These are phyloP conservation scores for Hanseniaspora osmophila DNA, from an alignment of 805 yeast genomes.

Conservation along the genomic window DNA sequence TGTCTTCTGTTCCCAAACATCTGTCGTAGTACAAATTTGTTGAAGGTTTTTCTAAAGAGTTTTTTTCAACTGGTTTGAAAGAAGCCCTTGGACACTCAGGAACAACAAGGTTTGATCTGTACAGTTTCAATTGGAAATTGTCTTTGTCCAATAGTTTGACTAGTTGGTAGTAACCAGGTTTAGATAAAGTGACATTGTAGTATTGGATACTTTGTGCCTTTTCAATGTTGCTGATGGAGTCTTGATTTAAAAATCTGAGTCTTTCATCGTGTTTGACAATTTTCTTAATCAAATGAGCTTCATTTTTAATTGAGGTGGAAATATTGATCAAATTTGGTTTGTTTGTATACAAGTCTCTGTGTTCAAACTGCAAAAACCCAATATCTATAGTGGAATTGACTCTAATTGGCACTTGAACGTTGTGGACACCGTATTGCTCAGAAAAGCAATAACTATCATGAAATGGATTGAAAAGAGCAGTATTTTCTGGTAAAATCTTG, in stretches of 20 bases:
- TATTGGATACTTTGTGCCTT: constrained; percentile 29
- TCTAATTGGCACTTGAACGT: constrained; percentile 45
- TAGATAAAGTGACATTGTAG: constrained; percentile 46
- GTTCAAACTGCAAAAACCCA: constrained; percentile 49
- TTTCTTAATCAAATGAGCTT: not conserved
- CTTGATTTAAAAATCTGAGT: constrained; percentile 11
- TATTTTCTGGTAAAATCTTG: constrained; percentile 80
- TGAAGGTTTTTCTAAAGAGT: not conserved
- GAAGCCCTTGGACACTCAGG: constrained; percentile 68
- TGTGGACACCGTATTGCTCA: constrained; percentile 10
- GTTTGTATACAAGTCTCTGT: constrained; percentile 41
- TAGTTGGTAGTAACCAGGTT: constrained; percentile 70
- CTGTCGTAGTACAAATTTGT: constrained; percentile 24
- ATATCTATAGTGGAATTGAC: constrained; percentile 70
- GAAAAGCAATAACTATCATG: constrained; percentile 51
- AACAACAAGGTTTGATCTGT: constrained; percentile 40
- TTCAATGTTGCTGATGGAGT: not conserved
- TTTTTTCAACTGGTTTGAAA: constrained; percentile 18
- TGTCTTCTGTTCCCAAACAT: constrained; percentile 51
- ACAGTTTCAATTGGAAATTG: constrained; percentile 44
- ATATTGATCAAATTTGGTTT: constrained; percentile 21
- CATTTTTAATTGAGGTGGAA: not conserved
- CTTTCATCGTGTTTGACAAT: constrained; percentile 6
- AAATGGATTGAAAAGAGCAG: constrained; percentile 71
- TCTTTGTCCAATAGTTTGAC: constrained; percentile 53